phyloP scores from a whole-genome alignment of 331 rosid species.

The Dryas integrifolia region DNA sequence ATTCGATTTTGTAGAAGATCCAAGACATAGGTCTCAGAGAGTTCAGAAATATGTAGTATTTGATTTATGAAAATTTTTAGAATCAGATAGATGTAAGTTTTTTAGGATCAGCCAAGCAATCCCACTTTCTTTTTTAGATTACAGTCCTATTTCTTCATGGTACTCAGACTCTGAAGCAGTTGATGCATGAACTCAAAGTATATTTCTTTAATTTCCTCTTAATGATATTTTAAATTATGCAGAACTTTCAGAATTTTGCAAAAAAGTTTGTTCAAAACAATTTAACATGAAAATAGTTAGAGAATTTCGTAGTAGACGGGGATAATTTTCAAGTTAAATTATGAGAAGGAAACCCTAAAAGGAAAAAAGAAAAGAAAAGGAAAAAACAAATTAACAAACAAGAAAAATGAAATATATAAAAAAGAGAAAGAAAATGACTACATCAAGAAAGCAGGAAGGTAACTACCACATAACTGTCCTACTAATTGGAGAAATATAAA shows the following conservation, averaged over 20 bases:
- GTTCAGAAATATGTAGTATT: background rate
- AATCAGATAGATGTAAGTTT: no score
- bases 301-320: background rate
- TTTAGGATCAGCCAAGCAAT: no score
- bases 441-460: constrained; percentile 29
- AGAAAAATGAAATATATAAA: background rate
- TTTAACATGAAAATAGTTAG: background rate
- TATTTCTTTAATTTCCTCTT: background rate
- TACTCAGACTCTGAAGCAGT: background rate
- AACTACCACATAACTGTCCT: constrained; percentile 31
- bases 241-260: background rate
- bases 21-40: background rate
- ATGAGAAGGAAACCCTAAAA: background rate
- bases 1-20: background rate
- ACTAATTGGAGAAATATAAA: constrained; percentile 37
- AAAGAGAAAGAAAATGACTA: constrained; percentile 10
- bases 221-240: no score
- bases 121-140: no score
- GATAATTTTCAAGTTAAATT: background rate
- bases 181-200: background rate
- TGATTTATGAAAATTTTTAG: no score
- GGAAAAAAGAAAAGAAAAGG: background rate
- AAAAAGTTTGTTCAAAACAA: background rate
- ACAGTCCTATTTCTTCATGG: no score
- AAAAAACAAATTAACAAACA: background rate